A percentile compares a stretch with the other conserved stretches of the same genome.
Conservation (phyloP, 2,329 filamentous ascomycete species). For the Sordariomycetes sp. region DNA sequence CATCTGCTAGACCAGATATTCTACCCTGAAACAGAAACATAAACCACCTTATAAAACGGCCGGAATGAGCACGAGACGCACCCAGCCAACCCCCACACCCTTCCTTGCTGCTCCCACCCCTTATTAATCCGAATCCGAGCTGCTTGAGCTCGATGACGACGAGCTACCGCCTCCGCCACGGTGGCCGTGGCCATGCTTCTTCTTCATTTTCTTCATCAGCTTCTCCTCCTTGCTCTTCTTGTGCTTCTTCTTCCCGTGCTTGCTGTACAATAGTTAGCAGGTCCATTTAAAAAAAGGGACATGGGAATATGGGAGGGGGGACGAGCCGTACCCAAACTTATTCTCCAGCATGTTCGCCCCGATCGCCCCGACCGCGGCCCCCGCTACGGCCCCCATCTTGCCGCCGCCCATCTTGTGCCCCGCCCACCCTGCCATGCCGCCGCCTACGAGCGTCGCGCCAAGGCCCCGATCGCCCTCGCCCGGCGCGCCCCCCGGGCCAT, state of each 20-base stretch:
- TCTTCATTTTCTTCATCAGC: slow-evolving; percentile 8
- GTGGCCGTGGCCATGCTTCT: slow-evolving; percentile 10
- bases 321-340: slow-evolving; percentile 20
- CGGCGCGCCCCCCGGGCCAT: slow-evolving; percentile 12
- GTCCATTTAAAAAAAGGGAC: not conserved
- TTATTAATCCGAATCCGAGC: slow-evolving; percentile 17
- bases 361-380: slow-evolving; percentile 40
- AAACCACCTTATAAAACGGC: too few relatives aligned
- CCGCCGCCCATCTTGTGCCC: slow-evolving; percentile 44
- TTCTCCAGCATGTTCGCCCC: slow-evolving; percentile 41
- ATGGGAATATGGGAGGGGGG: not conserved
- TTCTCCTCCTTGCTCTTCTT: slow-evolving; percentile 19
- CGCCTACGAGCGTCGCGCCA: slow-evolving; percentile 40
- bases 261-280: not conserved
- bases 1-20: too few relatives aligned
- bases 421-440: slow-evolving; percentile 41
- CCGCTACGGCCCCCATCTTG: slow-evolving; percentile 36
- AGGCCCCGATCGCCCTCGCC: slow-evolving; percentile 40
- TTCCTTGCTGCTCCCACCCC: not conserved
- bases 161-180: not conserved
- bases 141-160: slow-evolving; percentile 10
- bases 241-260: slow-evolving; percentile 21
- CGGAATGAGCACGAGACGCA: not conserved
- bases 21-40: too few relatives aligned
- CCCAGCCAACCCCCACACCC: not conserved